Percentiles rank a stretch among this genome's conserved stretches.
Conservation (phyloP, 192 early-diverging fungal genomes). For the Pilaira anomala region DNA sequence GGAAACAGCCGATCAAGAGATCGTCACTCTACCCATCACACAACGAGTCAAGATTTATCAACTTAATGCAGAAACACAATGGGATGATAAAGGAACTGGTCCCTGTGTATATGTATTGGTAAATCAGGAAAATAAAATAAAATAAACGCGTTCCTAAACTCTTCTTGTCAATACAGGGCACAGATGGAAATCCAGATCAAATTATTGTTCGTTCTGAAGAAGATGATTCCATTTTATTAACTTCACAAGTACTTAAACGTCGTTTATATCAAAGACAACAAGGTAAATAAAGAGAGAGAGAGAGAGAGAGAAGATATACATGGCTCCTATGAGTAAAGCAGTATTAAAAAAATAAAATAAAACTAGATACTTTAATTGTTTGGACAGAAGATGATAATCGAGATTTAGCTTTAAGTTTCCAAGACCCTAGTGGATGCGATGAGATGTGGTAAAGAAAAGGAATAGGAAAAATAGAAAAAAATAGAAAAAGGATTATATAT, state of each 20-base stretch:
- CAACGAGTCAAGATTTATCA: constrained; percentile 85
- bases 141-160: not conserved
- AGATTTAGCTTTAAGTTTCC: constrained; percentile 92
- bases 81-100: constrained; percentile 87
- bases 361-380: constrained; percentile 87
- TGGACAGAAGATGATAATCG: constrained; percentile 77
- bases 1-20: not conserved
- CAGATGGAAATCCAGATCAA: constrained; percentile 36
- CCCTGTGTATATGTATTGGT: constrained; percentile 67
- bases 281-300: too few relatives aligned
- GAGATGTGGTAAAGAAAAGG: constrained; percentile 63
- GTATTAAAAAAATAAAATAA: not conserved
- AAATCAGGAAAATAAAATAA: constrained; percentile 38
- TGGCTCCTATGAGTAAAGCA: not conserved
- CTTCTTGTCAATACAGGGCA: constrained; percentile 8
- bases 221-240: constrained; percentile 55
- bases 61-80: constrained; percentile 62
- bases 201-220: constrained; percentile 66
- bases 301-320: too few relatives aligned
- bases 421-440: constrained; percentile 82
- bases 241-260: constrained; percentile 68
- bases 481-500: not conserved
- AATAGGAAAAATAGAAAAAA: constrained; percentile 21
- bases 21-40: not conserved
- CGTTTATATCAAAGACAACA: constrained; percentile 83